Evolutionary conservation across 352 stramenopile species (phyloP).

Genomic region (Pythium aphanidermatum): DNA sequence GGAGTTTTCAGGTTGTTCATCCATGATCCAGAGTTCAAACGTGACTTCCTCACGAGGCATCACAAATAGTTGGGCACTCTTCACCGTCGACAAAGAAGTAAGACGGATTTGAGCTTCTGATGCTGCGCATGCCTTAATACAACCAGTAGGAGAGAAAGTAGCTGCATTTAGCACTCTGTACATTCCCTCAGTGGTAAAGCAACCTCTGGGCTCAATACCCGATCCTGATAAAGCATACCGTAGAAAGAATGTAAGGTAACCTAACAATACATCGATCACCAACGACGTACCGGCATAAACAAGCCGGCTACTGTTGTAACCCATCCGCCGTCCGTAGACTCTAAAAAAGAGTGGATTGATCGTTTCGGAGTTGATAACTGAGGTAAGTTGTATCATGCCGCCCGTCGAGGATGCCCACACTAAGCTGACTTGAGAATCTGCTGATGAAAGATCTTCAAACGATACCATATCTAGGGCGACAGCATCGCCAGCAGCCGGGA

Average conservation of each 20-base stretch:
- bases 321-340: slow-evolving; percentile 18
- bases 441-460: slow-evolving; percentile 11
- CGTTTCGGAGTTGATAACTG: slow-evolving; percentile 1
- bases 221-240: slow-evolving; percentile 18
- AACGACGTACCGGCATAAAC: slow-evolving; percentile 30
- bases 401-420: slow-evolving; percentile 28
- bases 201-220: slow-evolving; percentile 29
- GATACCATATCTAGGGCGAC: slow-evolving; percentile 36
- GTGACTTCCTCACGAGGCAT: slow-evolving; percentile 21
- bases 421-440: slow-evolving; percentile 15
- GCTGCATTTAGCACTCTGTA: slow-evolving; percentile 14
- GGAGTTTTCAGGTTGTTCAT: neutral
- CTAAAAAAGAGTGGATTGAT: slow-evolving; percentile 23
- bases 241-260: neutral
- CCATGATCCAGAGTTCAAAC: slow-evolving; percentile 38
- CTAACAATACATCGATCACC: neutral
- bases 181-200: slow-evolving; percentile 15
- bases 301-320: slow-evolving; percentile 1
- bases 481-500: slow-evolving; percentile 16
- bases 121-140: slow-evolving; percentile 17
- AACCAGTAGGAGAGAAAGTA: slow-evolving; percentile 16
- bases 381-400: slow-evolving; percentile 31
- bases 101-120: slow-evolving; percentile 33
- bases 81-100: slow-evolving; percentile 16
- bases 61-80: slow-evolving; percentile 21